Evolutionary conservation across 176 grass and related monocot species (phyloP).

Genomic region (Aegilops umbellulata): DNA sequence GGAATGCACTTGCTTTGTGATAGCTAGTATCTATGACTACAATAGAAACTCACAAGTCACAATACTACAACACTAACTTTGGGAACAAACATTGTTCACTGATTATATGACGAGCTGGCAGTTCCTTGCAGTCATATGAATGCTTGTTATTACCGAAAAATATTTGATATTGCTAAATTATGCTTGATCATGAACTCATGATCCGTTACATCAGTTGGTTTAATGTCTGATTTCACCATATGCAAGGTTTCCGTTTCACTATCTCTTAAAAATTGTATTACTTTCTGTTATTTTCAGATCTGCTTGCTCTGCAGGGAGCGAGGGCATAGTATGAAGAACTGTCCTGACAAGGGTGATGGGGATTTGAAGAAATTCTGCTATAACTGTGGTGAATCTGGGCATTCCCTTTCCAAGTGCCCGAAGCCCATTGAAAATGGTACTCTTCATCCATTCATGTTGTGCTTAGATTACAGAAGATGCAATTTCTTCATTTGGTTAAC

Average conservation of each 20-base stretch:
- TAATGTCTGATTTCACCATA: not conserved
- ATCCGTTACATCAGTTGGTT: not conserved
- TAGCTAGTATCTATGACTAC: not conserved
- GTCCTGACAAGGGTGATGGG: slow-evolving; percentile 64
- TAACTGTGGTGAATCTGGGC: slow-evolving; percentile 82
- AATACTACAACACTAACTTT: not conserved
- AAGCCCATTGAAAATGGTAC: slow-evolving; percentile 78
- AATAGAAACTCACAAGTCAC: not conserved
- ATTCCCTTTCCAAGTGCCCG: slow-evolving; percentile 80
- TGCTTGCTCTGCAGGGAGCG: slow-evolving; percentile 82
- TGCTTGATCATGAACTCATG: not conserved
- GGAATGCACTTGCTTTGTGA: not conserved
- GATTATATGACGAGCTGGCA: slow-evolving; percentile 7
- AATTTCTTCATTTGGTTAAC: slow-evolving; percentile 11
- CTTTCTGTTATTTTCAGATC: slow-evolving; percentile 48
- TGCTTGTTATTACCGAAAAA: not conserved
- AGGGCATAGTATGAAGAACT: slow-evolving; percentile 93
- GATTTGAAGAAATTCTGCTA: slow-evolving; percentile 77
- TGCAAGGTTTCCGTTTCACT: not conserved
- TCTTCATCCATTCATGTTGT: not conserved
- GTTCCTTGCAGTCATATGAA: not conserved
- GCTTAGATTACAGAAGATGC: not conserved
- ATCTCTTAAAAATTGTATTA: not conserved
- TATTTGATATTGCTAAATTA: not conserved
- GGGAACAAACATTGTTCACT: not conserved